Conservation (phyloP, 495 filamentous ascomycete species). For the Rhypophila decipiens region DNA sequence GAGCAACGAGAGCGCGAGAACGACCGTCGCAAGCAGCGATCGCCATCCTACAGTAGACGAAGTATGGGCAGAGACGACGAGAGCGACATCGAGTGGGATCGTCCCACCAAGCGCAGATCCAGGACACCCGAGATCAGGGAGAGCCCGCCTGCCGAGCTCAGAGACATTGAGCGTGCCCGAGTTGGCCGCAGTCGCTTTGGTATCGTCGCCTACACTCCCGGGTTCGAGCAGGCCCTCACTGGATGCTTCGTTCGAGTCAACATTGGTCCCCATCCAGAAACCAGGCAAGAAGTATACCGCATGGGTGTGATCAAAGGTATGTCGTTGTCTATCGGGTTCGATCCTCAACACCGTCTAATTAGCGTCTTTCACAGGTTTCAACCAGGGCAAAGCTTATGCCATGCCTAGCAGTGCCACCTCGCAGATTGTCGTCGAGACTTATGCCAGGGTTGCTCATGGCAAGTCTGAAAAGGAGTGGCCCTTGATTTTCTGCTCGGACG, state of each 20-base stretch:
- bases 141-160: conserved; percentile 55
- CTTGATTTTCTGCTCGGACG: conserved; percentile 77
- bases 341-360: neutral
- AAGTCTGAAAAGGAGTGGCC: conserved; percentile 72
- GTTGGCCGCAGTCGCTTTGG: conserved; percentile 77
- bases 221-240: conserved; percentile 72
- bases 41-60: conserved; percentile 30
- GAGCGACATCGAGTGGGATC: conserved; percentile 72
- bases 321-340: conserved; percentile 7
- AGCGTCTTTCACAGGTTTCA: conserved; percentile 53
- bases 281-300: conserved; percentile 67
- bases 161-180: conserved; percentile 73
- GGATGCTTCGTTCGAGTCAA: conserved; percentile 77
- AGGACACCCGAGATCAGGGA: conserved; percentile 43
- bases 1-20: conserved; percentile 64
- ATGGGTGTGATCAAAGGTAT: conserved; percentile 81
- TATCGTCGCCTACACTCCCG: conserved; percentile 83
- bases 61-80: conserved; percentile 64
- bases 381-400: conserved; percentile 69
- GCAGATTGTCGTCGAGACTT: conserved; percentile 67
- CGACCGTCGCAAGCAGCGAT: conserved; percentile 51
- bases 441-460: conserved; percentile 67
- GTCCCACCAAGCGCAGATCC: conserved; percentile 31
- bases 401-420: conserved; percentile 65
- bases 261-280: conserved; percentile 63